These are phyloP conservation scores for Trypanosoma mega DNA, from an alignment of 208 protist genomes.

Conservation along the genomic window DNA sequence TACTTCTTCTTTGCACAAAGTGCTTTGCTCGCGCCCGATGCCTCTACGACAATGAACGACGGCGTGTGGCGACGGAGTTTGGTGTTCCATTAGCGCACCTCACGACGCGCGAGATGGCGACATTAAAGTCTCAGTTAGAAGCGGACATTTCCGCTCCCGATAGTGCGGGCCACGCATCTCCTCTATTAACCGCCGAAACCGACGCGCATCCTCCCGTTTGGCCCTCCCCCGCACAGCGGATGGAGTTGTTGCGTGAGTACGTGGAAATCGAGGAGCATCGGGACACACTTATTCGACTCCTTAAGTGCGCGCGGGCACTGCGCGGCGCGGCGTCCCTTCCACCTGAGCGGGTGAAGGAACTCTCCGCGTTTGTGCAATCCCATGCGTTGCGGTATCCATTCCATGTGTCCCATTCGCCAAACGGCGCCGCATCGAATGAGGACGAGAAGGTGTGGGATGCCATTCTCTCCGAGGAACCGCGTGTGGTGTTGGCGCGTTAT, in stretches of 20 bases:
- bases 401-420: conserved; percentile 15
- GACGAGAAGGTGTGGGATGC: conserved; percentile 21
- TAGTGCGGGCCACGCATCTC: too few species aligned
- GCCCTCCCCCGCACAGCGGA: conserved; percentile 19
- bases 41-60: conserved; percentile 34
- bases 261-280: conserved; percentile 34
- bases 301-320: conserved; percentile 59
- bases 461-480: conserved; percentile 26
- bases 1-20: conserved; percentile 52
- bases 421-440: conserved; percentile 24
- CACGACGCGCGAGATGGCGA: conserved; percentile 1
- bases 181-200: too few species aligned
- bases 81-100: conserved; percentile 44
- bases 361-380: conserved; percentile 28
- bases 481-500: conserved; percentile 40
- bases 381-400: conserved; percentile 47
- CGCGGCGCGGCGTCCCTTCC: conserved; percentile 28
- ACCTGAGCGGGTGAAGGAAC: conserved; percentile 20
- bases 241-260: conserved; percentile 37
- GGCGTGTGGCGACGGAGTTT: conserved; percentile 36
- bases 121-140: background rate
- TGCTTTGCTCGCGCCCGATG: conserved; percentile 45
- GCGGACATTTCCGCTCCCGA: background rate
- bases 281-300: conserved; percentile 34
- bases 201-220: background rate